Percentiles rank a stretch among this genome's conserved stretches.
These are phyloP conservation scores for Penicillium sp. DNA, from an alignment of 2,329 filamentous ascomycete genomes.

Conservation along the genomic window DNA sequence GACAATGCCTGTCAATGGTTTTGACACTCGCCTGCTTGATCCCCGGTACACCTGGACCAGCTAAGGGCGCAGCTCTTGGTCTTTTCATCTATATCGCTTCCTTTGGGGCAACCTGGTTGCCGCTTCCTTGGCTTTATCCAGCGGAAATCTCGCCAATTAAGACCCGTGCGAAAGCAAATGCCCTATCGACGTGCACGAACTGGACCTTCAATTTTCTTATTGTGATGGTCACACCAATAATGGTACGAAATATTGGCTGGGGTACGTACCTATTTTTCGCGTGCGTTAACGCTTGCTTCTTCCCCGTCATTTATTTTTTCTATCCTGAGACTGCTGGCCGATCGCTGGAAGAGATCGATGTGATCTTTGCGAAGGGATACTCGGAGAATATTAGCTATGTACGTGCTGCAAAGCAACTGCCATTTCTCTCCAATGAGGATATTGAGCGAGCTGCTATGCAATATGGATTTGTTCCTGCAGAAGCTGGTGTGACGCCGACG, in stretches of 20 bases:
- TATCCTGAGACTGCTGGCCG: background rate
- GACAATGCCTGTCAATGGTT: constrained; percentile 29
- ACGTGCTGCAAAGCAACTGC: constrained; percentile 23
- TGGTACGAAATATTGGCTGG: constrained; percentile 23
- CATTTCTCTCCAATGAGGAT: constrained; percentile 17
- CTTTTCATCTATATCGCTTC: constrained; percentile 66
- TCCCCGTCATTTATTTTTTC: constrained; percentile 9
- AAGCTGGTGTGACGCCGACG: background rate
- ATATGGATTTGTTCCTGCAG: background rate
- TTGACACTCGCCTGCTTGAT: constrained; percentile 27
- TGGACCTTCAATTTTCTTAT: constrained; percentile 45
- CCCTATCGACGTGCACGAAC: constrained; percentile 42
- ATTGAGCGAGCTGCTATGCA: constrained; percentile 17
- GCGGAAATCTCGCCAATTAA: constrained; percentile 48
- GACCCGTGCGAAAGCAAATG: constrained; percentile 55
- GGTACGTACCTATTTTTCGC: constrained; percentile 9
- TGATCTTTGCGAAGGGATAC: constrained; percentile 10
- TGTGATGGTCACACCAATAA: constrained; percentile 37
- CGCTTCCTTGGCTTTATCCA: constrained; percentile 56
- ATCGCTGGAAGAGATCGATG: background rate
- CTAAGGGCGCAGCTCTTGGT: constrained; percentile 35
- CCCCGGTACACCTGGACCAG: constrained; percentile 5
- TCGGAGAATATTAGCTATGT: constrained; percentile 19
- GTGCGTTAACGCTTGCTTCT: constrained; percentile 6
- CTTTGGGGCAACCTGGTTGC: constrained; percentile 64